These are phyloP conservation scores for Botrytis squamosa DNA, from an alignment of 2,329 filamentous ascomycete species.

Conservation along the genomic window DNA sequence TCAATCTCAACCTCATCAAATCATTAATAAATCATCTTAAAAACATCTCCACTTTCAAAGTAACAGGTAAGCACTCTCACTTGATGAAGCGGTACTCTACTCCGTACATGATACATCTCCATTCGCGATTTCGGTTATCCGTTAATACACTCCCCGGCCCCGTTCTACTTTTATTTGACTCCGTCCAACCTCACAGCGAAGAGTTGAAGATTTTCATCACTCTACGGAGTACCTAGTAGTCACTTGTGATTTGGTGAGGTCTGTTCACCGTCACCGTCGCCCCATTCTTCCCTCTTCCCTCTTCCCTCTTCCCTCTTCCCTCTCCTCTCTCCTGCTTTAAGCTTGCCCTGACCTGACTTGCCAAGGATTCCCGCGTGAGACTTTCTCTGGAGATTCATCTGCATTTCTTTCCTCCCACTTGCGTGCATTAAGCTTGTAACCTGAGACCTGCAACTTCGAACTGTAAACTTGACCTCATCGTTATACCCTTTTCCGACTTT, in stretches of 20 bases:
- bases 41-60: not conserved
- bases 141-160: not conserved
- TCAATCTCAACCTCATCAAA: not conserved
- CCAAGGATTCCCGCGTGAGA: not conserved
- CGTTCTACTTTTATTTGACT: not conserved
- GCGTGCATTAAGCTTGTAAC: constrained; percentile 1
- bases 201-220: not conserved
- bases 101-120: not conserved
- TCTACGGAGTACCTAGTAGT: no score
- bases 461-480: not conserved
- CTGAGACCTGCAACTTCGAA: not conserved
- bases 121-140: constrained; percentile 8
- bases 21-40: not conserved
- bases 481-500: not conserved
- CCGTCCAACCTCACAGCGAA: not conserved
- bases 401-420: not conserved
- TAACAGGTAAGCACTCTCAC: not conserved
- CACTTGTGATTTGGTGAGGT: not conserved
- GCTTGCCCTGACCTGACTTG: not conserved
- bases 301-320: not conserved
- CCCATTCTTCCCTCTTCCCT: not conserved
- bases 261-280: not conserved
- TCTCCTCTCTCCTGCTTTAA: not conserved
- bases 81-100: not conserved
- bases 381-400: not conserved